These are phyloP conservation scores for Rhododendron henanense DNA, from an alignment of 148 eudicot genomes.

Conservation along the genomic window DNA sequence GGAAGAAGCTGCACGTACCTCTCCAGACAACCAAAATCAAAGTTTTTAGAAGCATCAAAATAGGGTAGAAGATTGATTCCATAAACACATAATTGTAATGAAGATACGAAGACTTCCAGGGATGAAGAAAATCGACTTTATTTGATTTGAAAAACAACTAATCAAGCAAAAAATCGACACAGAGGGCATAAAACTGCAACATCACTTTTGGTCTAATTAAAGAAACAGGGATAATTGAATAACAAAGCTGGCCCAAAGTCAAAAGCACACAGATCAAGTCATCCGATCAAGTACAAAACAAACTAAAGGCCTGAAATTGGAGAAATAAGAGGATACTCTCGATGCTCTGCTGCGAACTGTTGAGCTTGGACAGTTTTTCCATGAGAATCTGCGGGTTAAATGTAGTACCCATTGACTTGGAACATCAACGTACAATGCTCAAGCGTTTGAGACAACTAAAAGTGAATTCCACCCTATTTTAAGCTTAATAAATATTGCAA, in stretches of 20 bases:
- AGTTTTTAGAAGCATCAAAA: neutral
- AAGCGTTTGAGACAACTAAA: too few relatives aligned
- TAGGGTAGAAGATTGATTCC: neutral
- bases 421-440: too few relatives aligned
- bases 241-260: neutral
- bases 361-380: slow-evolving; percentile 81
- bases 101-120: neutral
- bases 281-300: neutral
- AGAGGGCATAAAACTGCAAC: neutral
- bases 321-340: slow-evolving; percentile 71
- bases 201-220: neutral
- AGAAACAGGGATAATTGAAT: neutral
- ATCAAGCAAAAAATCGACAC: neutral
- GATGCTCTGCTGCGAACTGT: slow-evolving; percentile 86
- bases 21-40: neutral
- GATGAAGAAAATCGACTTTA: neutral
- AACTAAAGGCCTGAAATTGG: neutral
- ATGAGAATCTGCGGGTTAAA: slow-evolving; percentile 81
- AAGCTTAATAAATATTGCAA: too few relatives aligned
- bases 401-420: slow-evolving; percentile 30
- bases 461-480: too few relatives aligned
- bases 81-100: neutral
- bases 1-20: neutral
- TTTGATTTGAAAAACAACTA: neutral
- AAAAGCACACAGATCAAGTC: neutral